A percentile compares a stretch with the other conserved stretches of the same genome.
Conservation (phyloP, 78 protist genomes). For the Dictyostelium discoideum region DNA sequence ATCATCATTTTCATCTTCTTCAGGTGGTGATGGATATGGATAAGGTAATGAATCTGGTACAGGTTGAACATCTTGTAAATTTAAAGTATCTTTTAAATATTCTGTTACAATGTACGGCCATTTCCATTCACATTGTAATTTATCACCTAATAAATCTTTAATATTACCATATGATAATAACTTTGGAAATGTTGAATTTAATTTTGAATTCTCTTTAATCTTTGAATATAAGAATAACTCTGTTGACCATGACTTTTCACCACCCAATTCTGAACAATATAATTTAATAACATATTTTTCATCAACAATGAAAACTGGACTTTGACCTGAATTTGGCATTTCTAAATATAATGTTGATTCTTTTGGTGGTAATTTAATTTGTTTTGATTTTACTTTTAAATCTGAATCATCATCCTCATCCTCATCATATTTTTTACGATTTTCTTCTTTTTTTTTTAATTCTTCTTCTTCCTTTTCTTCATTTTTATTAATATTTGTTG, state of each 20-base stretch:
- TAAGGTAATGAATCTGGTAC: constrained; percentile 64
- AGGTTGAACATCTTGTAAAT: constrained; percentile 51
- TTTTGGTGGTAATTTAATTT: neutral
- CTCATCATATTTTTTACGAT: neutral
- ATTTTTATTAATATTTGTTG: neutral
- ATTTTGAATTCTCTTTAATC: neutral
- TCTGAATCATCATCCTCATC: neutral
- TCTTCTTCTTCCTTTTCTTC: neutral
- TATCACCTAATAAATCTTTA: neutral
- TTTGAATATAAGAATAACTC: constrained; percentile 6
- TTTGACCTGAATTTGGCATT: constrained; percentile 42
- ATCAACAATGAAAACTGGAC: constrained; percentile 61
- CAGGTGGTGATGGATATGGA: constrained; percentile 45
- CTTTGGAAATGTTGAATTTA: constrained; percentile 23
- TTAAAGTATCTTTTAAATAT: constrained; percentile 5
- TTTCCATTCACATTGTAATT: constrained; percentile 22
- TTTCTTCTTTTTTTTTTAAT: neutral
- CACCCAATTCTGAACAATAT: constrained; percentile 62
- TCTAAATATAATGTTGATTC: constrained; percentile 1
- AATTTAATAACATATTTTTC: constrained; percentile 56
- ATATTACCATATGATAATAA: constrained; percentile 11
- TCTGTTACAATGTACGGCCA: constrained; percentile 68
- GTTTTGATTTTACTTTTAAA: neutral
- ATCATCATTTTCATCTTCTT: constrained; percentile 19
- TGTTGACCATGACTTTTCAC: constrained; percentile 25